Evolutionary conservation across 805 yeast species (phyloP).

Genomic region (Saturnispora quitensis): DNA sequence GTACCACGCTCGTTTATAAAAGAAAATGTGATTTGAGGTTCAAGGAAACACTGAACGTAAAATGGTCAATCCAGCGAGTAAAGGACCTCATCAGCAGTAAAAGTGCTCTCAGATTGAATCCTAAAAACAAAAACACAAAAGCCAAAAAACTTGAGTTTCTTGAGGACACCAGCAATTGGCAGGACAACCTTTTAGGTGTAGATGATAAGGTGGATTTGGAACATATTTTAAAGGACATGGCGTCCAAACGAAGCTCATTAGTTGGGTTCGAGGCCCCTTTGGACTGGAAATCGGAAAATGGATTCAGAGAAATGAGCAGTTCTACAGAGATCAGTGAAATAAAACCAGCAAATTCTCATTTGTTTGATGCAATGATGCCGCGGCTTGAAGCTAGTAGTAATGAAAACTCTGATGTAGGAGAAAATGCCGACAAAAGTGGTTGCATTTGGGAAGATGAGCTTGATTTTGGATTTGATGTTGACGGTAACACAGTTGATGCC

Average conservation of each 20-base stretch:
- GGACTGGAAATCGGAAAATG: slow-evolving; percentile 2
- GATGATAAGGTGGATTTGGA: neutral
- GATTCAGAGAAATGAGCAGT: slow-evolving; percentile 2
- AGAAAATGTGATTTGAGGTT: slow-evolving; percentile 27
- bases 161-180: slow-evolving; percentile 31
- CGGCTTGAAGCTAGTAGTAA: neutral
- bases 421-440: neutral
- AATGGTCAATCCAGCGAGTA: slow-evolving; percentile 30
- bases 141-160: slow-evolving; percentile 5
- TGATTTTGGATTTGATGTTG: slow-evolving; percentile 14
- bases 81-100: neutral
- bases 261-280: neutral
- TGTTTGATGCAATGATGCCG: neutral
- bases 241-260: neutral
- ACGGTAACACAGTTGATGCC: slow-evolving; percentile 12
- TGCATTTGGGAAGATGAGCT: slow-evolving; percentile 8
- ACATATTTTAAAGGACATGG: neutral
- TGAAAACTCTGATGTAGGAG: neutral
- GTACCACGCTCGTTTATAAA: slow-evolving; percentile 39
- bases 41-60: slow-evolving; percentile 9
- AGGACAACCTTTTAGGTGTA: neutral
- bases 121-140: neutral
- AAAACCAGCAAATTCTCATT: neutral
- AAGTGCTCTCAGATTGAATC: neutral
- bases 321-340: neutral